These are phyloP conservation scores for Sporobolomyces roseus DNA, from an alignment of 768 basidiomycete species.

Conservation along the genomic window DNA sequence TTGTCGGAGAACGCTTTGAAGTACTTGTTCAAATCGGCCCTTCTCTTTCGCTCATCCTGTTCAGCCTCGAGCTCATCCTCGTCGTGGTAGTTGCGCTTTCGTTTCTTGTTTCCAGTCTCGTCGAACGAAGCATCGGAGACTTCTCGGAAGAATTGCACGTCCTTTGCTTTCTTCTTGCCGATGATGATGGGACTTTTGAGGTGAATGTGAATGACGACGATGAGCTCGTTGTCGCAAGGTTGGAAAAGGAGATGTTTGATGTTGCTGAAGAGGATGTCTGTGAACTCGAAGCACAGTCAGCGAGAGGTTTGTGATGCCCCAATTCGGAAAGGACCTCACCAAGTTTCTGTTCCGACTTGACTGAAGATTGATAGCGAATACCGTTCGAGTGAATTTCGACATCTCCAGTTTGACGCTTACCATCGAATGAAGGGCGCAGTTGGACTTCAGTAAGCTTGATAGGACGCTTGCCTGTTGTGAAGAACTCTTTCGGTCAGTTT, in stretches of 20 bases:
- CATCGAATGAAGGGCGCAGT: conserved; percentile 86
- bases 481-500: neutral
- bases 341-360: conserved; percentile 76
- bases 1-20: conserved; percentile 91
- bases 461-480: conserved; percentile 59
- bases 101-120: conserved; percentile 97
- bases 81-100: conserved; percentile 84
- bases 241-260: conserved; percentile 99
- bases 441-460: conserved; percentile 85
- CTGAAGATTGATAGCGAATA: conserved; percentile 80
- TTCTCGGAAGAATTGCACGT: conserved; percentile 97
- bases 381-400: conserved; percentile 98
- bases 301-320: neutral
- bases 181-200: conserved; percentile 95
- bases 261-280: conserved; percentile 92
- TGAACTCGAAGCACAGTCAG: neutral
- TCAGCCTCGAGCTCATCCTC: conserved; percentile 99
- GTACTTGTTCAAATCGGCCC: conserved; percentile 85
- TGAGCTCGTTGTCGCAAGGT: conserved; percentile 90
- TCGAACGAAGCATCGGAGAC: conserved; percentile 97
- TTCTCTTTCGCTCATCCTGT: conserved; percentile 87
- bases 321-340: no score
- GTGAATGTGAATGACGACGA: conserved; percentile 90
- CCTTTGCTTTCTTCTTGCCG: conserved; percentile 96
- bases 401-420: conserved; percentile 92